Conservation (phyloP, 1,284 basidiomycete genomes). For the Leccinum fallax region DNA sequence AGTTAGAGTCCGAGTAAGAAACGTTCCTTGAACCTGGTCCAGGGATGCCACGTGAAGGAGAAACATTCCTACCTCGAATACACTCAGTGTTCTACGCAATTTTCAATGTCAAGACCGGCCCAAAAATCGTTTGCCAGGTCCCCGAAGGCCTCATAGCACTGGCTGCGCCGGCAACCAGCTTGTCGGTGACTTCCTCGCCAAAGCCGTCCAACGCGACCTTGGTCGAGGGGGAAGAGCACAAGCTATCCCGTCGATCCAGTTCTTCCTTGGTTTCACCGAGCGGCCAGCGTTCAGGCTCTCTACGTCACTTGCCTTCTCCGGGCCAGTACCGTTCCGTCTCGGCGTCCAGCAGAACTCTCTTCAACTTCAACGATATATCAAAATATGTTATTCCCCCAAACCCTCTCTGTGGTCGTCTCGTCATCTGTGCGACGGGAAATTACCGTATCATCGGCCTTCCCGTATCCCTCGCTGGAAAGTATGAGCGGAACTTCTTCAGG, state of each 20-base stretch:
- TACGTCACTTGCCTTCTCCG: slow-evolving; percentile 47
- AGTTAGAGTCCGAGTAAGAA: background rate
- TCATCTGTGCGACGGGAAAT: slow-evolving; percentile 72
- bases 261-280: slow-evolving; percentile 48
- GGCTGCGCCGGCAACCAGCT: slow-evolving; percentile 30
- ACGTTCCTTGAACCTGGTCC: background rate
- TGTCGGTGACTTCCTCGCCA: slow-evolving; percentile 45
- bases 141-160: slow-evolving; percentile 80
- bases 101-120: slow-evolving; percentile 82
- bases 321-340: slow-evolving; percentile 47
- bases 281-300: slow-evolving; percentile 44
- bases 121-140: slow-evolving; percentile 87
- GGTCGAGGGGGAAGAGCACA: slow-evolving; percentile 40
- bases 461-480: slow-evolving; percentile 70
- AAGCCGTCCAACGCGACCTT: slow-evolving; percentile 48
- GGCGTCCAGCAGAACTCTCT: slow-evolving; percentile 57
- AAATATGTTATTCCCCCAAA: slow-evolving; percentile 94
- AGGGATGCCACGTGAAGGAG: slow-evolving; percentile 50
- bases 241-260: slow-evolving; percentile 48
- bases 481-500: slow-evolving; percentile 86
- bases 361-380: slow-evolving; percentile 90
- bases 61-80: slow-evolving; percentile 78
- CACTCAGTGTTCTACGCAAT: slow-evolving; percentile 87
- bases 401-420: slow-evolving; percentile 85
- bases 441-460: slow-evolving; percentile 91